Evolutionary conservation across 2,329 filamentous ascomycete genomes (phyloP), one percentile per base, ranked within the genome.

Genomic region (Uncinocarpus reesii): DNA sequence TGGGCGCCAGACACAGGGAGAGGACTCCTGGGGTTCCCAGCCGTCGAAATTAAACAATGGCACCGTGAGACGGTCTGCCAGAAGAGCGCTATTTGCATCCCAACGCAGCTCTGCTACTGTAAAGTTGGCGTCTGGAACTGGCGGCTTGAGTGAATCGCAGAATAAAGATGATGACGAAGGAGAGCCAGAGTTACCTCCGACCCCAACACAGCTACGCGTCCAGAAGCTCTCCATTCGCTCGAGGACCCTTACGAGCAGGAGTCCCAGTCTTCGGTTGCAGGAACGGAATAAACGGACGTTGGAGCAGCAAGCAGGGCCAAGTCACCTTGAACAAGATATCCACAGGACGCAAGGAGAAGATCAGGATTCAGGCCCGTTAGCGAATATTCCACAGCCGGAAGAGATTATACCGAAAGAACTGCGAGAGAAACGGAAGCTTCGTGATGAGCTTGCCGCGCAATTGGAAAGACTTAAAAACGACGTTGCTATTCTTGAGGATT

Each of bases 121-220:
- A 5, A 7, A 11, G 32, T 18, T 8, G 31, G 24, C 15, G 34
- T 21, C 48, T 10, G 56, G 58, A 31, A 37, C 26, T n/a, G 35
- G 34, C 10, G 13, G n/a, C 5, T 4, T 28, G 2, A 8, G 11
- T 8, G 29, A 23, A 21, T 20, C 24, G 2, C 47, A 20, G 1
- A 42, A 26, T 3, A n/a, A 10, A 6, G 15, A 21, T 8, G 21
- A 61, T 8, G 63, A 63, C 5, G 54, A 60, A n/a, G 71, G 71
- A 13, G 79, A 84, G 56, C 80, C 80, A 1, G 79, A 83, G 41
- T 69, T 85, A 4, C 82, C 81, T 11, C 66, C 67, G n/a, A 70
- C 67, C 6, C 67, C 67, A 23, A 66, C 66, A 13, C 62, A 69
- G 50, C 48, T 69, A 20, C 65, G 65, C 5, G 51, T 68, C 28